Percentiles rank a stretch among this genome's conserved stretches.
Evolutionary conservation across 208 protist genomes (phyloP).

Genomic region (Crithidia fasciculata): DNA sequence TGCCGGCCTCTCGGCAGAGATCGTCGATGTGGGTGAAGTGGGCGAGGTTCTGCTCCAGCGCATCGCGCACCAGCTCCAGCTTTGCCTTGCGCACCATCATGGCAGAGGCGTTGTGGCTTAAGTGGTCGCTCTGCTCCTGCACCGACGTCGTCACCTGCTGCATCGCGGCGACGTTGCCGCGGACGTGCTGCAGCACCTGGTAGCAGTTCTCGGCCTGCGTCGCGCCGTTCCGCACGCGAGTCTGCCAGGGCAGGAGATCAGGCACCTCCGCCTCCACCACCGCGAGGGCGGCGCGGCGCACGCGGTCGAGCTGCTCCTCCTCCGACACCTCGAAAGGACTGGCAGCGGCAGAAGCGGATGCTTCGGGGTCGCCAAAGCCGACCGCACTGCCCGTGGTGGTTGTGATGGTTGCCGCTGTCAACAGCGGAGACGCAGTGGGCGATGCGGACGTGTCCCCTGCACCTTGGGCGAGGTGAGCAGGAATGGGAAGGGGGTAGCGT

Average conservation of each 20-base stretch:
- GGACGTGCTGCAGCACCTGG: constrained; percentile 45
- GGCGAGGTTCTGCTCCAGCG: constrained; percentile 68
- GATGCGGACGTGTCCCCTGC: not conserved
- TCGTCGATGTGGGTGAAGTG: constrained; percentile 87
- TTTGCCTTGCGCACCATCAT: constrained; percentile 77
- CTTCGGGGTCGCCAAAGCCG: not conserved
- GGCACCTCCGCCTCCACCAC: constrained; percentile 57
- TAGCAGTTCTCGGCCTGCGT: constrained; percentile 57
- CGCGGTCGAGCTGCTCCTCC: constrained; percentile 16
- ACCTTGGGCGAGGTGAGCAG: constrained; percentile 14
- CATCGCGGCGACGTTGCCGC: constrained; percentile 60
- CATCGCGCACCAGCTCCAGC: constrained; percentile 76
- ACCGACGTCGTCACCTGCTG: constrained; percentile 69
- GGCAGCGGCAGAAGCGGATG: not conserved
- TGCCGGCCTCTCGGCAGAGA: constrained; percentile 67
- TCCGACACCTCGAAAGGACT: not conserved
- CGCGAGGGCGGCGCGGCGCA: constrained; percentile 28
- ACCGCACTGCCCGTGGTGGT: not conserved
- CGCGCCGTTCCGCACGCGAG: constrained; percentile 42
- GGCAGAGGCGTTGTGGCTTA: constrained; percentile 77
- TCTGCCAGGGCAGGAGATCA: constrained; percentile 50
- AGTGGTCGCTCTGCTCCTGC: constrained; percentile 75
- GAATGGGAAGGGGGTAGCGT: constrained; percentile 51
- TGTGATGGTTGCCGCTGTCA: not conserved
- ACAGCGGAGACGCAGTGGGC: not conserved